A percentile compares a stretch with the other conserved stretches of the same genome.
phyloP scores from a whole-genome alignment of 345 rosid species.

The Carallia brachiata region DNA sequence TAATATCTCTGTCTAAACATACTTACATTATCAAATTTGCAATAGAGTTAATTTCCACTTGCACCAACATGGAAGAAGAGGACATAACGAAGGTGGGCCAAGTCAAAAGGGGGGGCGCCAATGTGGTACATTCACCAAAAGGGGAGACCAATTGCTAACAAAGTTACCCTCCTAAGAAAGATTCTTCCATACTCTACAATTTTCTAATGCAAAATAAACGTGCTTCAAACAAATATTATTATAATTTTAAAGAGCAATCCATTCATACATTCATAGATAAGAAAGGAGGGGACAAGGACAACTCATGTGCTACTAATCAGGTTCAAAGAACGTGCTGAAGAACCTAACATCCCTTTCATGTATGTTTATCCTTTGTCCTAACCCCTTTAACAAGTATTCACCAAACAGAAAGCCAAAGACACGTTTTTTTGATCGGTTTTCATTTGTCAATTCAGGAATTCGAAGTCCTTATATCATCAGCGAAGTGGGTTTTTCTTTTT shows the following conservation, averaged over 20 bases:
- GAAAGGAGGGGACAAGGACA: background rate
- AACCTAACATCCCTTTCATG: background rate
- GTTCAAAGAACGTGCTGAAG: constrained; percentile 22
- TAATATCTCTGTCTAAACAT: no score
- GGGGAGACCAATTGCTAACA: background rate
- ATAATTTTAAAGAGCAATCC: background rate
- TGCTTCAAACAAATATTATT: constrained; percentile 19
- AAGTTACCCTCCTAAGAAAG: background rate
- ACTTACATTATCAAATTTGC: no score
- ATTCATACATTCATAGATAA: background rate
- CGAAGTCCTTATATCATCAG: background rate
- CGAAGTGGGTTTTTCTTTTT: no score
- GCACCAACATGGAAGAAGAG: no score
- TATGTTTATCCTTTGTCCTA: background rate
- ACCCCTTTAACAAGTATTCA: background rate
- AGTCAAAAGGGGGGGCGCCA: background rate
- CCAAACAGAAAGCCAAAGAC: no score
- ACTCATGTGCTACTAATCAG: constrained; percentile 10
- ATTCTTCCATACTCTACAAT: no score
- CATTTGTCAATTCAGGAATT: no score
- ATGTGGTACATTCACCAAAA: background rate
- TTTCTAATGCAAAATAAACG: constrained; percentile 32
- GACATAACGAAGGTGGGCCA: no score
- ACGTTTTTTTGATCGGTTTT: no score
- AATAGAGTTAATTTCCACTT: no score